These are phyloP conservation scores for Jasminum sambac DNA, from an alignment of 257 asterid species.

Conservation along the genomic window DNA sequence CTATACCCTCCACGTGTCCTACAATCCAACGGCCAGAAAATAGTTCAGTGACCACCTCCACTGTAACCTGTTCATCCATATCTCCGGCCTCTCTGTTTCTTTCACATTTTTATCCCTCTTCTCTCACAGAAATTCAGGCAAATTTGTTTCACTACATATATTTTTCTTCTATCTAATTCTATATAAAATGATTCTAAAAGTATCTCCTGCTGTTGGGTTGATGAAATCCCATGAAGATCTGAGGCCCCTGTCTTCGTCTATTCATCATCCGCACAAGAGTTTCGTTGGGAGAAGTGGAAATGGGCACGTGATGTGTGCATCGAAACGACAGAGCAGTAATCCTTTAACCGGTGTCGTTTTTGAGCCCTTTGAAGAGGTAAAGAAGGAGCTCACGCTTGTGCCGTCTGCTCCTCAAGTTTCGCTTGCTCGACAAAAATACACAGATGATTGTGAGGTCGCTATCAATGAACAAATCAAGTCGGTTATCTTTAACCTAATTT, in stretches of 20 bases:
- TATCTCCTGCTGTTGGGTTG: slow-evolving; percentile 54
- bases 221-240: slow-evolving; percentile 33
- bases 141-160: not conserved
- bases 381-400: slow-evolving; percentile 73
- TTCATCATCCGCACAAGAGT: slow-evolving; percentile 27
- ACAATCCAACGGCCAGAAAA: slow-evolving; percentile 39
- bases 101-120: not conserved
- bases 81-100: not conserved
- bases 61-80: not conserved
- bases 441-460: slow-evolving; percentile 42
- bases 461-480: slow-evolving; percentile 65
- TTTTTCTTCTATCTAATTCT: not conserved
- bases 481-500: not conserved
- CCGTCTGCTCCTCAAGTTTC: slow-evolving; percentile 53
- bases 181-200: slow-evolving; percentile 57
- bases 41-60: not conserved
- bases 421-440: slow-evolving; percentile 52
- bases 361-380: slow-evolving; percentile 91
- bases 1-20: slow-evolving; percentile 39
- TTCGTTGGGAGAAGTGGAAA: slow-evolving; percentile 35
- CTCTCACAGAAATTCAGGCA: not conserved
- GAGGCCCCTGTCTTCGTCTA: slow-evolving; percentile 34
- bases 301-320: slow-evolving; percentile 47
- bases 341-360: slow-evolving; percentile 78
- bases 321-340: slow-evolving; percentile 53